Base-by-base conservation (phyloP, 2,329 filamentous ascomycete species). In the Stagonosporopsis chrysanthemi region DNA sequence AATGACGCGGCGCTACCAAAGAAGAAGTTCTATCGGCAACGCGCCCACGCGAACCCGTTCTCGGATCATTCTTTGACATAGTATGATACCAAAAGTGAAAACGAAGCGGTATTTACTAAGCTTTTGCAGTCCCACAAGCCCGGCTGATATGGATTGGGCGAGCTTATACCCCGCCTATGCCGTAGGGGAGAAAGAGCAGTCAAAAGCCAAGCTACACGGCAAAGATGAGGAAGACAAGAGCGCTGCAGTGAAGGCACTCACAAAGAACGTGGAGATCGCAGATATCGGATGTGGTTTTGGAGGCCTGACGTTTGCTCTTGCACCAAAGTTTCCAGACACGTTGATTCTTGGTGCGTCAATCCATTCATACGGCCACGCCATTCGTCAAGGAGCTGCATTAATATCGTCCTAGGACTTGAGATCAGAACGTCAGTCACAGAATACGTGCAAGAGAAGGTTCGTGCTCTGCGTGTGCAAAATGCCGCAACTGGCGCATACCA, bases 251-350 rank as follows among this genome's bases (percentile, higher is more conserved):
- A 67, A 68, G 28, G 60, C 67, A 36, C 77, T 90, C 60, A 81
- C 79, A 31, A 89, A 90, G 74, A 83, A 91, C 59, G 89, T 99
- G 43, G 92, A 97, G 74, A 87, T 99, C 42, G 92, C 94, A 63
- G 95, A 99, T 79, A 97, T 99, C 73, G 95, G 95, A 24, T 99
- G 95, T 75, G 95, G 95, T 5, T 99, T 97, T 75, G 95, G 95
- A 43, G 95, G 95, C 6, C 81, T 99, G 54, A 83, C 96, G 3
- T 89, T 98, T 63, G 93, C 92, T 6, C 84, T 99, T 43, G 88
- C 91, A 12, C 91, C 93, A 1, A 82, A 88, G 39, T 81, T 97
- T 68, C 94, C 95, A 4, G 84, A 95, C 31, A 91, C 88, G 0
- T 80, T 98, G 61, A 87, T 97, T 64, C 79, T 99, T 15, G 94